Base-by-base conservation (phyloP, 805 yeast genomes). In the Sugiyamaella smithiae region DNA sequence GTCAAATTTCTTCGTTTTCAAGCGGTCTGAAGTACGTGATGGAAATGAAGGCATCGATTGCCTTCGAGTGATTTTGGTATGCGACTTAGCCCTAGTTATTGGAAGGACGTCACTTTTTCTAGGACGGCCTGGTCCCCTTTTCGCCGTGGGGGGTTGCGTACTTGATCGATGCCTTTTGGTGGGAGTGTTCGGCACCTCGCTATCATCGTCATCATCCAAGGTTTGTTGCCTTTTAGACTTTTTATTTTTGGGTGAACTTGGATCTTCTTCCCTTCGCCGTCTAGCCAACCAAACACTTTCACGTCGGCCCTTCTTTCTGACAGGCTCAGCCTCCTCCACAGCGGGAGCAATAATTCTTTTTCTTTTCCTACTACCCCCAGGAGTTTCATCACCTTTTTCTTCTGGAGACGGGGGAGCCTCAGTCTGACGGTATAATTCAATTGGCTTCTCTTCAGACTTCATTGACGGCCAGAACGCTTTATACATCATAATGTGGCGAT, bases 401-500 rank as follows among this genome's bases (percentile, higher is more conserved):
- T n/a, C 24, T 4, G 50, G 22, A 26, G 41, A 26, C 2, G 16
- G 33, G 11, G 20, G 38, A 4, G 38, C 38, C 38, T 45, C 25
- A 9, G 19, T 11, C 32, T 31, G 31, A n/a, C 49, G 14, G 22
- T 52, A 52, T 17, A 52, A 49, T 26, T 51, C 51, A 14, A 55
- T 41, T 20, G 12, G 25, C 9, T 31, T 40, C n/a, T 50, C 53
- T 26, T 52, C 45, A 2, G 22, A n/a, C 12, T 11, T 19, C 22
- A 48, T 35, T 17, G 54, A 38, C 11, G 69, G 69, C 69, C 69
- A 65, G 23, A 33, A 49, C 6, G 52, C 48, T 23, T 52, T 53
- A 47, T 62, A 65, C 6, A 65, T 36, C 1, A 52, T 50, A 3
- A 61, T 61, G 38, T 65, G 69, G 17, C 69, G 56, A 28, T 63